Base-by-base conservation (phyloP, 2,329 filamentous ascomycete species). In the Capronia americana region DNA sequence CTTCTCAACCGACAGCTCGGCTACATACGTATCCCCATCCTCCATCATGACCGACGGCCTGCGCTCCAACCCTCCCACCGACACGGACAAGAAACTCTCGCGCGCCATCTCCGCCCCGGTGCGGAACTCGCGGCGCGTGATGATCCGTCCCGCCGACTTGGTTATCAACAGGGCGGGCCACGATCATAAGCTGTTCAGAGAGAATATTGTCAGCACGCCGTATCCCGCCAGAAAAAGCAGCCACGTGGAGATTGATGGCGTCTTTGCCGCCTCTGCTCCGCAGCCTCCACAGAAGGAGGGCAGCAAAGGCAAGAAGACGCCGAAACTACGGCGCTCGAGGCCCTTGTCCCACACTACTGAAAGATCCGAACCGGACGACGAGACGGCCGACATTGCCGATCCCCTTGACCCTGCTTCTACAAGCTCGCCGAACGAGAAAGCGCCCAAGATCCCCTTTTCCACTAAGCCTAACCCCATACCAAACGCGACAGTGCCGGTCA, bases 121-220 rank as follows among this genome's bases (percentile, higher is more conserved):
- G 14, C 64, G 69, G 50, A 66, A 69, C 44, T 59, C 59, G 11
- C 71, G 71, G 23, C 69, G 69, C n/a, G 72, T 73, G 11, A 73
- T 67, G 23, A 73, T 73, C 57, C 68, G 71, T 10, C 71, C 72
- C 7, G 50, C 68, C 5, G 68, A 73, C 55, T 66, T 73, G 50
- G 64, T 70, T 32, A 71, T 72, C 62, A 65, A 61, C 34, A 61
- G 63, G 26, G 57, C 46, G 20, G 53, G 56, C 41, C 58, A 65
- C 34, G 57, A 69, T 61, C 61, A 63, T 57, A 68, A 67, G 20
- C 53, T 66, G 8, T 72, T 71, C 61, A 65, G 72, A 4, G 71
- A 73, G 41, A 65, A 58, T 6, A 67, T 73, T 34, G 71, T 73
- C 63, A 73, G 68, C 55, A 73, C 71, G 8, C 71, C 72, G 1